Conservation (phyloP, 495 filamentous ascomycete genomes). For the Lasiosphaeria miniovina region DNA sequence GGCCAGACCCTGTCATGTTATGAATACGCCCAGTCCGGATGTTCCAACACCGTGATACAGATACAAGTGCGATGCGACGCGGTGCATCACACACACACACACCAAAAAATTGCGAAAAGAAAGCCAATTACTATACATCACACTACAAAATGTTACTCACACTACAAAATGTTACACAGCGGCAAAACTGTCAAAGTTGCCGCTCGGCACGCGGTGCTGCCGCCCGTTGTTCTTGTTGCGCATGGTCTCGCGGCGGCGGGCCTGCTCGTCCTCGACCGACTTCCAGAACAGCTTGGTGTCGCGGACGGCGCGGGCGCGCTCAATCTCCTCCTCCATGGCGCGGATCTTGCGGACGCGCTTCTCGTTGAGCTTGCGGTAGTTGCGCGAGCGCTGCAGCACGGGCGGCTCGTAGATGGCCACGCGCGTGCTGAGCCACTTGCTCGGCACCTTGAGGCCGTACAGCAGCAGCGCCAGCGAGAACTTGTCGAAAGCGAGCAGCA, state of each 20-base stretch:
- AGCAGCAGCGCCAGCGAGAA: conserved; percentile 18
- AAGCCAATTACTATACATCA: no score
- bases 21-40: no score
- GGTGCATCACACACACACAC: no score
- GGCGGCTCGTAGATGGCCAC: conserved; percentile 12
- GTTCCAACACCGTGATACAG: no score
- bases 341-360: conserved; percentile 9
- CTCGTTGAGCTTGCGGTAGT: conserved; percentile 16
- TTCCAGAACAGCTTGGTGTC: conserved; percentile 19
- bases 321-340: conserved; percentile 19
- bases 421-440: conserved; percentile 16
- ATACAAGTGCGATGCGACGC: no score
- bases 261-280: conserved; percentile 16
- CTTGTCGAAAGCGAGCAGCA: conserved; percentile 19
- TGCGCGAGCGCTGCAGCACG: conserved; percentile 7
- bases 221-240: background rate
- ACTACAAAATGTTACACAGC: background rate
- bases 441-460: conserved; percentile 17
- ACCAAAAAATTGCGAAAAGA: no score
- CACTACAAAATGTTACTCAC: no score
- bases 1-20: no score
- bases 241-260: background rate
- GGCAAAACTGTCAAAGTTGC: background rate
- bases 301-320: conserved; percentile 12
- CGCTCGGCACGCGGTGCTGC: background rate